Conservation (phyloP, 164 flowering plant species). For the Stephania cephalantha region DNA sequence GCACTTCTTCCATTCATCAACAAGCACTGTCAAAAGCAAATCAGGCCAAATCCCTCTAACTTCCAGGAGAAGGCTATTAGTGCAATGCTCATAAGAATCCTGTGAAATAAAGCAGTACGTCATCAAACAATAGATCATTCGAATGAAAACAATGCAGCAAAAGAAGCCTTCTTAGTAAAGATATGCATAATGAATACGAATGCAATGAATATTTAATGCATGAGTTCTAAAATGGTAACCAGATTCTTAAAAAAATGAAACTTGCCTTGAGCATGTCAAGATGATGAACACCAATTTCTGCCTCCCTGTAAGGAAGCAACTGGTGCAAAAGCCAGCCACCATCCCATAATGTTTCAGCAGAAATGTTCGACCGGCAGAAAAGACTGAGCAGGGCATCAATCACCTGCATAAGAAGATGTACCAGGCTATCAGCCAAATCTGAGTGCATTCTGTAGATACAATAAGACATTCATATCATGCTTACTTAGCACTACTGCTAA, state of each 20-base stretch:
- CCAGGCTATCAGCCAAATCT: background rate
- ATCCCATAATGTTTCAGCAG: slow-evolving; percentile 91
- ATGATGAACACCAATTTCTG: slow-evolving; percentile 68
- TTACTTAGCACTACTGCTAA: background rate
- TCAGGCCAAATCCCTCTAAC: slow-evolving; percentile 77
- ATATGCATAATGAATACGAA: background rate
- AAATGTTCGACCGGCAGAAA: slow-evolving; percentile 72
- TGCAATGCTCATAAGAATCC: slow-evolving; percentile 55
- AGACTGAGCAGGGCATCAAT: slow-evolving; percentile 83
- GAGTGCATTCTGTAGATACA: background rate
- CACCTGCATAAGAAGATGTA: slow-evolving; percentile 42
- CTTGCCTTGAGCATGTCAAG: slow-evolving; percentile 63
- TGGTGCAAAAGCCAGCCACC: slow-evolving; percentile 99
- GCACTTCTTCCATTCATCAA: slow-evolving; percentile 94
- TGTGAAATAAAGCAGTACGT: slow-evolving; percentile 22
- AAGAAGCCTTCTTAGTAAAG: background rate
- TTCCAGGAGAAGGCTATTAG: slow-evolving; percentile 44
- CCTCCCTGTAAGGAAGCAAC: slow-evolving; percentile 80
- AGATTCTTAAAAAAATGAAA: background rate
- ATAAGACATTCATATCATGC: background rate
- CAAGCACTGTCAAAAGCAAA: slow-evolving; percentile 47
- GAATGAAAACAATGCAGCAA: background rate
- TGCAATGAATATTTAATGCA: background rate
- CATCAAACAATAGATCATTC: slow-evolving; percentile 10
- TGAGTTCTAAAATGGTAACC: background rate